Conservation (phyloP, 2,329 filamentous ascomycete species). For the Cladosporium sphaerospermum region DNA sequence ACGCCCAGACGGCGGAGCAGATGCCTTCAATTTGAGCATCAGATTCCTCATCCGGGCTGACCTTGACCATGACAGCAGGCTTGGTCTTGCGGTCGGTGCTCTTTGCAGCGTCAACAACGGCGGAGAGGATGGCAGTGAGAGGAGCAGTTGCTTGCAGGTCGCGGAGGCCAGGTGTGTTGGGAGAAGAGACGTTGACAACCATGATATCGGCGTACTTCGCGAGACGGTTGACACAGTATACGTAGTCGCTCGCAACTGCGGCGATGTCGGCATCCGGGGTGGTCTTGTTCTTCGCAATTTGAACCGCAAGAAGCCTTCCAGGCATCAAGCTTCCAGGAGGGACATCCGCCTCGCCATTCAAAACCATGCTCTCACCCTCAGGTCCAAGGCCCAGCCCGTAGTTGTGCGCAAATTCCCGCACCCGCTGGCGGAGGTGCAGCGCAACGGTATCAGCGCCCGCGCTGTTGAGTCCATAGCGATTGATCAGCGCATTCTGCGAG, state of each 20-base stretch:
- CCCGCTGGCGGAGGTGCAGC: slow-evolving; percentile 66
- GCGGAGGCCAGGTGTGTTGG: slow-evolving; percentile 87
- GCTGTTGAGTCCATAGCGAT: slow-evolving; percentile 93
- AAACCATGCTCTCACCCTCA: slow-evolving; percentile 61
- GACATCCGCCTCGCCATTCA: slow-evolving; percentile 70
- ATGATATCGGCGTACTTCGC: slow-evolving; percentile 88
- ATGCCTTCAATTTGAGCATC: slow-evolving; percentile 81
- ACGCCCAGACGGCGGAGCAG: slow-evolving; percentile 72
- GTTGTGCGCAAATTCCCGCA: slow-evolving; percentile 68
- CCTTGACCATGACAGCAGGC: slow-evolving; percentile 92
- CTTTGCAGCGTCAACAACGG: slow-evolving; percentile 74
- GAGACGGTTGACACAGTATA: slow-evolving; percentile 78
- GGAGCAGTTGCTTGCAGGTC: slow-evolving; percentile 81
- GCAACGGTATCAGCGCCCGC: slow-evolving; percentile 84
- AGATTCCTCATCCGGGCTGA: slow-evolving; percentile 89
- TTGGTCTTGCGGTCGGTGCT: slow-evolving; percentile 62
- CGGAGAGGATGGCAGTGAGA: slow-evolving; percentile 69
- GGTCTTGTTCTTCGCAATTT: slow-evolving; percentile 94
- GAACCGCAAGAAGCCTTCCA: slow-evolving; percentile 77
- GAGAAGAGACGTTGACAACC: slow-evolving; percentile 96
- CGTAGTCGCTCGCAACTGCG: slow-evolving; percentile 72
- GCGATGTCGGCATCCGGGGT: slow-evolving; percentile 80
- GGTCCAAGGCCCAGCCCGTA: slow-evolving; percentile 60
- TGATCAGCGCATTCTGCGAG: slow-evolving; percentile 80
- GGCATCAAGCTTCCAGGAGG: slow-evolving; percentile 73